Evolutionary conservation across 208 protist genomes (phyloP).

Genomic region (Blastocrithidia nonstop): DNA sequence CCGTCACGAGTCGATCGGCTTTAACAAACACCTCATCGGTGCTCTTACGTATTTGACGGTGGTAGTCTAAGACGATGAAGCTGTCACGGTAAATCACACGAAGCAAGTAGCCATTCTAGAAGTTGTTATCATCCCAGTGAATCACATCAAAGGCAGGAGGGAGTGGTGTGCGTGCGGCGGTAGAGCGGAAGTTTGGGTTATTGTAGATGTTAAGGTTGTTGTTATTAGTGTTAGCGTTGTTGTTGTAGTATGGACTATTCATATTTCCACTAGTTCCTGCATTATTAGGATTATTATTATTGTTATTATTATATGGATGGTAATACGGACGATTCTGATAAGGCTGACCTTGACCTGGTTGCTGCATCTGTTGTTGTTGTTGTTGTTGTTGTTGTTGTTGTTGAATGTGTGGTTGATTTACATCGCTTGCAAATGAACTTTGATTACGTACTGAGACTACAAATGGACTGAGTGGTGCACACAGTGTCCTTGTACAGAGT

Average conservation of each 20-base stretch:
- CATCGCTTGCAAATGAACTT: too few species aligned
- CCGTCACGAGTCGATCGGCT: conserved; percentile 53
- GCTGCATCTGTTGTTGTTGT: too few species aligned
- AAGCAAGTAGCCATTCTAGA: conserved; percentile 41
- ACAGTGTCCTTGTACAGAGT: too few species aligned
- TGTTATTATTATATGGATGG: background rate
- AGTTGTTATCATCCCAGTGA: conserved; percentile 71
- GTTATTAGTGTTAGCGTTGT: background rate
- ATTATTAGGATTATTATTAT: conserved; percentile 1
- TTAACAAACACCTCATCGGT: conserved; percentile 7
- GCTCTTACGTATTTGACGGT: conserved; percentile 20
- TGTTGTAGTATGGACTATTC: conserved; percentile 5
- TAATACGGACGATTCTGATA: too few species aligned
- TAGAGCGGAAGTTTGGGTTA: conserved; percentile 12
- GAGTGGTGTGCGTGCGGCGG: conserved; percentile 12
- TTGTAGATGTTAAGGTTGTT: conserved; percentile 8
- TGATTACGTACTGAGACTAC: too few species aligned
- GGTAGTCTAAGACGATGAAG: conserved; percentile 69
- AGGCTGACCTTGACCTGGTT: too few species aligned
- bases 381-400: too few species aligned
- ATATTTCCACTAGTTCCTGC: too few species aligned
- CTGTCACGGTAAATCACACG: conserved; percentile 63
- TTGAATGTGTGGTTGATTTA: too few species aligned
- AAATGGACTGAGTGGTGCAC: too few species aligned
- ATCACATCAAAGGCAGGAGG: conserved; percentile 75